Base-by-base conservation (phyloP, 2,329 filamentous ascomycete species). In the Aspergillaceae sp. region DNA sequence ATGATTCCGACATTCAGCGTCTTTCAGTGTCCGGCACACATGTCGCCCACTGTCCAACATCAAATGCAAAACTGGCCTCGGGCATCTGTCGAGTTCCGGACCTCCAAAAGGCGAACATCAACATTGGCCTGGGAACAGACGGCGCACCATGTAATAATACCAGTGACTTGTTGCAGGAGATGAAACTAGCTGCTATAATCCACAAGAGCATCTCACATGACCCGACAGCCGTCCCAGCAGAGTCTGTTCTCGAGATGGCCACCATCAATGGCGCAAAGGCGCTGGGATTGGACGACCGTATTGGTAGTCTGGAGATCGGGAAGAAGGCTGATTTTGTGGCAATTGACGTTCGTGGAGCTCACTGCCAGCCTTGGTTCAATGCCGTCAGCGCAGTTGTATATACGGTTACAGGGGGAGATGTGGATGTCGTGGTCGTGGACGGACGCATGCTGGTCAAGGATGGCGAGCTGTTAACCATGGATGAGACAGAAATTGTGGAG, bases 141-240 rank as follows among this genome's bases (percentile, higher is more conserved):
- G 74, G 74, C 0, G 74, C 74, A 0, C 74, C 75, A 0, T 77
- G 74, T 55, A 73, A 73, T 33, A 76, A 76, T 50, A 70, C 69
- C 5, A 75, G 74, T 55, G 74, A 76, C 49, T 67, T 77, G 58
- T 55, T 77, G 11, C 71, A 71, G 41, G 74, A 78, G 59, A 77
- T 76, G 72, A 72, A 74, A 42, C 61, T 77, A 0, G 73, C 74
- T 0, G 69, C 66, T 0, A 71, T 77, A 7, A 56, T 78, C 32
- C 75, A 77, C 48, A 72, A 73, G 50, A 71, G 71, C 11, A 48
- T 54, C 2, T 63, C 60, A 4, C 62, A 65, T 40, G 65, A 77
- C 48, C 71, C 75, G 2, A 63, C 60, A 0, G 50, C 64, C 0
- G 59, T 76, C 0, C 64, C 65, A 0, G 74, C 74, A 0, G 68